A percentile compares a stretch with the other conserved stretches of the same genome.
These are phyloP conservation scores for Termitomyces sp. DNA, from an alignment of 768 basidiomycete genomes.

Conservation along the genomic window DNA sequence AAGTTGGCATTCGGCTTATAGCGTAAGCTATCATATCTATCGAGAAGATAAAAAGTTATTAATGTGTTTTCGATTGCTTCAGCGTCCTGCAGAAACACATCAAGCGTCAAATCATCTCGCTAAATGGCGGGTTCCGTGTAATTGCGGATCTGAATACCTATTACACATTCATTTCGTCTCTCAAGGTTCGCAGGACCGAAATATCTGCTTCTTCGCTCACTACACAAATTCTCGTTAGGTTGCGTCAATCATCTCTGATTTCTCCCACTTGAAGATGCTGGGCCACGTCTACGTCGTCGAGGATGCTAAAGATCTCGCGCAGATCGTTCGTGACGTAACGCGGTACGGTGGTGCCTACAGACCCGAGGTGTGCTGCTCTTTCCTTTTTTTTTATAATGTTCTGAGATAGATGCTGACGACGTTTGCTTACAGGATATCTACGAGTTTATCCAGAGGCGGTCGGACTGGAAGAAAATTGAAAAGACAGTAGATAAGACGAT, in stretches of 20 bases:
- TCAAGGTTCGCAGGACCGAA: constrained; percentile 53
- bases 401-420: neutral
- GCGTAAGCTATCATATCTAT: constrained; percentile 40
- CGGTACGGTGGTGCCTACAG: constrained; percentile 93
- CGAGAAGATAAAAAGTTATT: neutral
- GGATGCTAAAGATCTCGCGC: constrained; percentile 93
- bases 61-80: neutral
- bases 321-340: constrained; percentile 93
- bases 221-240: constrained; percentile 33
- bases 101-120: constrained; percentile 94
- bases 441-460: constrained; percentile 90
- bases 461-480: constrained; percentile 99
- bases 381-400: neutral
- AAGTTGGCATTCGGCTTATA: constrained; percentile 87
- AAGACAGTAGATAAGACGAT: constrained; percentile 93
- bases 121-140: constrained; percentile 90
- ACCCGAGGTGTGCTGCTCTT: constrained; percentile 62
- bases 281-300: constrained; percentile 95
- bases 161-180: constrained; percentile 78
- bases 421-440: constrained; percentile 75
- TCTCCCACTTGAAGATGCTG: constrained; percentile 93
- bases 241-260: constrained; percentile 79
- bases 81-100: constrained; percentile 96
- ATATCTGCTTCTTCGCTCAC: neutral
- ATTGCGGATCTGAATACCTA: constrained; percentile 97